phyloP scores from a whole-genome alignment of 1,284 basidiomycete genomes.

The Microbotryomycetes sp. region DNA sequence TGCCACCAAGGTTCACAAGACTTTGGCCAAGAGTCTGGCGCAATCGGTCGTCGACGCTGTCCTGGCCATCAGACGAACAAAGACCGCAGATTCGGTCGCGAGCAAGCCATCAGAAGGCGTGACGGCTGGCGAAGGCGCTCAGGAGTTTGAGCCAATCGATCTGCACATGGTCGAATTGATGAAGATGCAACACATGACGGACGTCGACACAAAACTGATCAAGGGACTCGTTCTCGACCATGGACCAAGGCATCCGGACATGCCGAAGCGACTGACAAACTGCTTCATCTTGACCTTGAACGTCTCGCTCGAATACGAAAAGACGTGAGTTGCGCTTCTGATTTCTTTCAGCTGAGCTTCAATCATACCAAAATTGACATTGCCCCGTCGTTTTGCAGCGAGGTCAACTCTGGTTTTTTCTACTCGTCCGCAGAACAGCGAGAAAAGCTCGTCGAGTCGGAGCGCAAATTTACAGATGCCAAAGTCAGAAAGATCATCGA shows the following conservation, averaged over 20 bases:
- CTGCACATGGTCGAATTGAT: conserved; percentile 99
- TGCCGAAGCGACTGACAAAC: conserved; percentile 98
- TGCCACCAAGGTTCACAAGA: conserved; percentile 80
- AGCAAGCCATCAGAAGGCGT: conserved; percentile 52
- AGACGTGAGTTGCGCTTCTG: conserved; percentile 63
- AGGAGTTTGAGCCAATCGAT: conserved; percentile 70
- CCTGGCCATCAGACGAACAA: conserved; percentile 61
- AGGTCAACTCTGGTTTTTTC: conserved; percentile 99
- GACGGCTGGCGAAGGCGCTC: conserved; percentile 48
- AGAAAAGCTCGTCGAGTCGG: conserved; percentile 97
- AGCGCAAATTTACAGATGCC: conserved; percentile 86
- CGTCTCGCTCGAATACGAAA: conserved; percentile 98
- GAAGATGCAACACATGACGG: conserved; percentile 99
- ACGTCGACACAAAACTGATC: conserved; percentile 95
- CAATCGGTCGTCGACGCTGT: conserved; percentile 95
- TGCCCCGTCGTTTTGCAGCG: conserved; percentile 48
- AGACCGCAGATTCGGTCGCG: background rate
- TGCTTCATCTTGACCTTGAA: conserved; percentile 93
- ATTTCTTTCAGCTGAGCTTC: background rate
- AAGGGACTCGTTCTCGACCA: conserved; percentile 89
- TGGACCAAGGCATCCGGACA: conserved; percentile 95
- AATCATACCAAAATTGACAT: background rate
- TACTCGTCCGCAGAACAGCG: conserved; percentile 98
- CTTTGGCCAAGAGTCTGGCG: conserved; percentile 80
- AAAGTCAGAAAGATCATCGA: conserved; percentile 96